Base-by-base conservation (phyloP, 23 red algal species). In the Gracilaria gracilis region DNA sequence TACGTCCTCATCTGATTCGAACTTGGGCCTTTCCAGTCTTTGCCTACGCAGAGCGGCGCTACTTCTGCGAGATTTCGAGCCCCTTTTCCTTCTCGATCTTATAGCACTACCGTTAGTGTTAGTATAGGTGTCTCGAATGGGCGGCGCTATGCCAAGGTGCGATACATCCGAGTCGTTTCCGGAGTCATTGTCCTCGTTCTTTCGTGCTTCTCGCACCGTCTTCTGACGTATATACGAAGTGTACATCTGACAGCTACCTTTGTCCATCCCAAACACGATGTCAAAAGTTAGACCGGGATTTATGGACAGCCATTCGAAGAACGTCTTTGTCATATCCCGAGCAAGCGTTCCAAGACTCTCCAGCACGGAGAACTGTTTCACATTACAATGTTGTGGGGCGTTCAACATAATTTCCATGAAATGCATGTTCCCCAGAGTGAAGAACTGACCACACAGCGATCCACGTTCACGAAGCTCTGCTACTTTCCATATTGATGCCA, bases 251-350 rank as follows among this genome's bases (percentile, higher is more conserved):
- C 82, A 86, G 29, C 82, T 70, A 15, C 64, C 59, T 70, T 86
- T 89, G 44, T 89, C 85, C 85, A 89, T 89, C 17, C 62, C 49
- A 61, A 89, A 80, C 34, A 89, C 67, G 54, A 89, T 62, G 53
- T 89, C 85, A 48, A 79, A 28, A 78, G 74, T 62, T 33, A 89
- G 48, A 21, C 71, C 85, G 6, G 85, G 85, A 29, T 79, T 78
- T 36, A 80, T 54, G n/a, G 31, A n/a, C 8, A 89, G 36, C 85
- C 85, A 89, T 44, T 67, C 53, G 70, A 89, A 91, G 65, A 91
- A 91, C 15, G 28, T 59, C 21, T 28, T 91, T 20, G 78, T 81
- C 2, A 71, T 77, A 38, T 91, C 88, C n/a, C 61, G 29, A 27
- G 61, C 88, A 37, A 91, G 80, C 19, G 28, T 46, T 54, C 71